phyloP scores from a whole-genome alignment of 1,284 basidiomycete species.

The Porodaedalea pini region DNA sequence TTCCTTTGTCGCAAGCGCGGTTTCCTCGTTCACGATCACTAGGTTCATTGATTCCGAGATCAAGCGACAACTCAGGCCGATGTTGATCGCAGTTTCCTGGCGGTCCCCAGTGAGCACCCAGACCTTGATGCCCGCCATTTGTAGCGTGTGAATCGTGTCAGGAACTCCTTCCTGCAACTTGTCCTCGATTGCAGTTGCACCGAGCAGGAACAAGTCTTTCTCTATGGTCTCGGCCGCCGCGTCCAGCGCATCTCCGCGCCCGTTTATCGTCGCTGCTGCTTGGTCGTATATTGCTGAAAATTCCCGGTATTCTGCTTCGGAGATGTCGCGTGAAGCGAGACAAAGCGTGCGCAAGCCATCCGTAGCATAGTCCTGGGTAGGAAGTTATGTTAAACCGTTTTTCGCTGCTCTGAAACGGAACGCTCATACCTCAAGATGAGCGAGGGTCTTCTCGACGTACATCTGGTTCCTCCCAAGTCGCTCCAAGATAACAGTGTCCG shows the following conservation, averaged over 20 bases:
- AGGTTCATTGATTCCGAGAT: constrained; percentile 99
- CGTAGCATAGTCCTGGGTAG: constrained; percentile 85
- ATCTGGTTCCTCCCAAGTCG: constrained; percentile 79
- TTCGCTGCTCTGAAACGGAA: constrained; percentile 3
- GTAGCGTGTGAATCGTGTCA: constrained; percentile 95
- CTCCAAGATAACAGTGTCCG: constrained; percentile 95
- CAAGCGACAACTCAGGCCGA: constrained; percentile 93
- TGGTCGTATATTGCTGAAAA: constrained; percentile 89
- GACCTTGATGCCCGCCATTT: constrained; percentile 98
- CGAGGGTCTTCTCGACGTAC: constrained; percentile 83
- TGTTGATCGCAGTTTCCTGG: constrained; percentile 99
- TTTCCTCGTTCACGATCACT: constrained; percentile 93
- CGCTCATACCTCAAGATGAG: constrained; percentile 80
- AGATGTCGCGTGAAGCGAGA: constrained; percentile 88
- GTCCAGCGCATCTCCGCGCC: constrained; percentile 91
- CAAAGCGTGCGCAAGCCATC: constrained; percentile 97
- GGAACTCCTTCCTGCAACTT: constrained; percentile 98
- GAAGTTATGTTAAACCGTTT: constrained; percentile 12
- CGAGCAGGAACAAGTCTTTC: constrained; percentile 87
- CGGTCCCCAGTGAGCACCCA: constrained; percentile 99
- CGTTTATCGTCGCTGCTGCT: constrained; percentile 90
- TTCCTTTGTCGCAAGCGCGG: constrained; percentile 76
- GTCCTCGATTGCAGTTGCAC: constrained; percentile 98
- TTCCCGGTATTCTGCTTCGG: constrained; percentile 85
- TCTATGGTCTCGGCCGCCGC: constrained; percentile 95